These are phyloP conservation scores for Pichia norvegensis DNA, from an alignment of 1,139 yeast genomes.

Conservation along the genomic window DNA sequence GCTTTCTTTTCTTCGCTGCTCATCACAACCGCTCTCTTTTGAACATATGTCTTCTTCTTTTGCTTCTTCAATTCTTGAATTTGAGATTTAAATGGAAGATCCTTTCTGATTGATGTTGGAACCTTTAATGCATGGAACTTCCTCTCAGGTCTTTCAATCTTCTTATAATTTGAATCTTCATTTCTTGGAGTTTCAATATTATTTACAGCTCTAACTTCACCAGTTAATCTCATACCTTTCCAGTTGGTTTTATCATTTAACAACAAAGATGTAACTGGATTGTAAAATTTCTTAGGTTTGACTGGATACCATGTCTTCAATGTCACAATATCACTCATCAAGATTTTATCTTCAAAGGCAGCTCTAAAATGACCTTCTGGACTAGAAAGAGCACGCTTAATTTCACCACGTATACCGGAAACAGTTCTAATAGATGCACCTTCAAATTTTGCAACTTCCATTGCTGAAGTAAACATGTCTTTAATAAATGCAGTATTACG, in stretches of 20 bases:
- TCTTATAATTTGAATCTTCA: slow-evolving; percentile 62
- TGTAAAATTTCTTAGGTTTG: slow-evolving; percentile 79
- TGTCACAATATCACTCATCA: slow-evolving; percentile 83
- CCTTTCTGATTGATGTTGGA: slow-evolving; percentile 68
- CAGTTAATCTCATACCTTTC: slow-evolving; percentile 95
- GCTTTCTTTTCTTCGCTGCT: slow-evolving; percentile 93
- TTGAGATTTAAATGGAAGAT: slow-evolving; percentile 88
- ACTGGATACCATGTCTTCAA: slow-evolving; percentile 97
- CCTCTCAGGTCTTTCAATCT: slow-evolving; percentile 81
- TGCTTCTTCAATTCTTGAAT: slow-evolving; percentile 83
- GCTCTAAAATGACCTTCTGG: slow-evolving; percentile 98
- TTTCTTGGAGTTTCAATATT: slow-evolving; percentile 47
- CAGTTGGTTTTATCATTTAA: slow-evolving; percentile 71
- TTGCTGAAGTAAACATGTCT: slow-evolving; percentile 87
- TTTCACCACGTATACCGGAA: slow-evolving; percentile 95
- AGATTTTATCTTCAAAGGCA: slow-evolving; percentile 92
- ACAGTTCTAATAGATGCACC: slow-evolving; percentile 97
- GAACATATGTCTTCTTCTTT: slow-evolving; percentile 72
- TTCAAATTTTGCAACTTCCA: slow-evolving; percentile 96
- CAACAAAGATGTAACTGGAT: slow-evolving; percentile 89
- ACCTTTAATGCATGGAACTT: slow-evolving; percentile 81
- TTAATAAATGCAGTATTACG: slow-evolving; percentile 94
- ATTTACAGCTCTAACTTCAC: slow-evolving; percentile 78
- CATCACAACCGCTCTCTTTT: slow-evolving; percentile 88
- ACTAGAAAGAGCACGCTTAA: slow-evolving; percentile 84